These are phyloP conservation scores for Sugiyamaella pinicola DNA, from an alignment of 1,139 yeast species.

Conservation along the genomic window DNA sequence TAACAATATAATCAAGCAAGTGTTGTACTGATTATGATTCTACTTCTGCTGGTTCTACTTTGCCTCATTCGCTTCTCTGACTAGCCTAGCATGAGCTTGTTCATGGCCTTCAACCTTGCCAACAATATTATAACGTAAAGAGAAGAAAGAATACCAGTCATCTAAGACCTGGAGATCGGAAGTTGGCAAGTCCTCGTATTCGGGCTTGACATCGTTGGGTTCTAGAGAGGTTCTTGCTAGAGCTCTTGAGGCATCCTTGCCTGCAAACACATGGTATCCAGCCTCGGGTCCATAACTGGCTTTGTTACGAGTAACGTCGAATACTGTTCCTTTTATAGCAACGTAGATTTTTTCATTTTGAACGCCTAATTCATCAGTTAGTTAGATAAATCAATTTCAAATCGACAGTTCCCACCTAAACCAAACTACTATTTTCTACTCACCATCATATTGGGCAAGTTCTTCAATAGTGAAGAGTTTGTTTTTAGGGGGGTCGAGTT, in stretches of 20 bases:
- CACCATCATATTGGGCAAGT: constrained; percentile 52
- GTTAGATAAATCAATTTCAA: no score
- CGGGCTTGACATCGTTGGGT: constrained; percentile 65
- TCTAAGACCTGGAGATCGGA: constrained; percentile 69
- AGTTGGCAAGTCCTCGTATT: constrained; percentile 59
- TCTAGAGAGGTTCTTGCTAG: constrained; percentile 58
- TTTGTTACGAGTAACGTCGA: constrained; percentile 69
- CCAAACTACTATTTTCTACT: constrained; percentile 22
- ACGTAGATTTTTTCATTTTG: constrained; percentile 57
- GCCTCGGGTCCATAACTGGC: constrained; percentile 76
- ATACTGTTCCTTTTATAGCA: constrained; percentile 72
- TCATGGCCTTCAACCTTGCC: constrained; percentile 31
- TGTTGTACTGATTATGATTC: background rate
- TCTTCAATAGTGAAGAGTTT: constrained; percentile 47
- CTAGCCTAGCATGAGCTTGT: constrained; percentile 2
- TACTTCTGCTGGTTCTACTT: background rate
- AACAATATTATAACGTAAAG: constrained; percentile 61
- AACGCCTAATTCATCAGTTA: constrained; percentile 41
- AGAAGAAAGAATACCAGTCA: constrained; percentile 86
- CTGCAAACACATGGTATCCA: constrained; percentile 71
- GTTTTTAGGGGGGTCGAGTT: constrained; percentile 52
- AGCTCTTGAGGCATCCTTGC: constrained; percentile 75
- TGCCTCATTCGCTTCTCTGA: background rate
- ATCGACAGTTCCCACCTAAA: background rate
- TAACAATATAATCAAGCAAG: constrained; percentile 1